phyloP scores from a whole-genome alignment of 345 rosid species.

The Eucalyptus coolabah region DNA sequence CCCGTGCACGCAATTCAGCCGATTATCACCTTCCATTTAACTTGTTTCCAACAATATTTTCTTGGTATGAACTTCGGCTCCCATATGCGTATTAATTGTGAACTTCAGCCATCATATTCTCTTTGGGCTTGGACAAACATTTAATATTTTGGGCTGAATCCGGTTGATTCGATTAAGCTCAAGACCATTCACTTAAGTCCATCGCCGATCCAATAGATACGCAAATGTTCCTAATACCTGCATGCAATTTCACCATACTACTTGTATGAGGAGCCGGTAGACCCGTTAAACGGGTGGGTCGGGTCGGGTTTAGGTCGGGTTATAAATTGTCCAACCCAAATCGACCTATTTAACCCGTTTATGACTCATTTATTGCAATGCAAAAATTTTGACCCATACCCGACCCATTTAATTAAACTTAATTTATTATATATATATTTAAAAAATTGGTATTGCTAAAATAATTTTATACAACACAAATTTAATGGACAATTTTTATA shows the following conservation, averaged over 20 bases:
- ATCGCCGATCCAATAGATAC: background rate
- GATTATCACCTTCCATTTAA: background rate
- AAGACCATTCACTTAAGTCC: background rate
- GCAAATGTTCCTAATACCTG: background rate
- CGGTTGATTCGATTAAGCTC: background rate
- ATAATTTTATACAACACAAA: no score
- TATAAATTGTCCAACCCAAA: no score
- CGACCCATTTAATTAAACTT: no score
- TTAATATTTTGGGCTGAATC: background rate
- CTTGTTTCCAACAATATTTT: background rate
- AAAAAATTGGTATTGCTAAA: no score
- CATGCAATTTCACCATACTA: background rate
- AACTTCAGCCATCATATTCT: background rate
- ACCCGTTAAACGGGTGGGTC: no score
- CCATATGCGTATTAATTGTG: background rate
- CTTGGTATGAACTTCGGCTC: background rate
- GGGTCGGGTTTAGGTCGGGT: no score
- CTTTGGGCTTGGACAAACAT: background rate
- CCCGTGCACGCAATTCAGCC: background rate
- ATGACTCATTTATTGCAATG: no score
- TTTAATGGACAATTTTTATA: no score
- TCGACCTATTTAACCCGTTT: no score
- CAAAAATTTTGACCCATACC: no score
- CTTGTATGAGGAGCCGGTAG: background rate
- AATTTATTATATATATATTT: no score